Evolutionary conservation across 192 early-diverging fungal genomes (phyloP).

Genomic region (Rhizophlyctis rosea): DNA sequence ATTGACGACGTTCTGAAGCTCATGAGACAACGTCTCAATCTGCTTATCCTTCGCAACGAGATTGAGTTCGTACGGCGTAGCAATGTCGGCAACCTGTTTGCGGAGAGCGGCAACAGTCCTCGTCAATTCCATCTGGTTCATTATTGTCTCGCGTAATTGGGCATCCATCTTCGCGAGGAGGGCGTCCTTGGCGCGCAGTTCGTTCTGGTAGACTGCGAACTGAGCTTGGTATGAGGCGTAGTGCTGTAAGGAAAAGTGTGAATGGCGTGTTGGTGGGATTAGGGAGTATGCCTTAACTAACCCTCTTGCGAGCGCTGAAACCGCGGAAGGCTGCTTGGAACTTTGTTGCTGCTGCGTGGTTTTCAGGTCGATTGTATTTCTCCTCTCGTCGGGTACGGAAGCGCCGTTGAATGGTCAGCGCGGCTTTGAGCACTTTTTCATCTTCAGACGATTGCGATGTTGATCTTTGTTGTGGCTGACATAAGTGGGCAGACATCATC

Average conservation of each 20-base stretch:
- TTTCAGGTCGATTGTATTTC: not conserved
- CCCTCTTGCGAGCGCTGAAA: slow-evolving; percentile 10
- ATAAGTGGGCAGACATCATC: no score
- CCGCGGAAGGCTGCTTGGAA: slow-evolving; percentile 21
- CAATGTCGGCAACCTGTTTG: slow-evolving; percentile 10
- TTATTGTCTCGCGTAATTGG: not conserved
- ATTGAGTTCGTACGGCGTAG: slow-evolving; percentile 16
- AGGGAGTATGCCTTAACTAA: not conserved
- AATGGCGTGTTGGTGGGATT: slow-evolving; percentile 6
- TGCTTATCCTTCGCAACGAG: slow-evolving; percentile 21
- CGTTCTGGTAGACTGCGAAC: not conserved
- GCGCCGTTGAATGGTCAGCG: slow-evolving; percentile 10
- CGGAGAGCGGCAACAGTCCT: slow-evolving; percentile 14
- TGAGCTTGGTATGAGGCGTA: not conserved
- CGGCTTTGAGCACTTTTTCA: slow-evolving; percentile 12
- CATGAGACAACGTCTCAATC: slow-evolving; percentile 18
- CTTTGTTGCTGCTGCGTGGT: slow-evolving; percentile 10
- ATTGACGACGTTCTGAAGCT: slow-evolving; percentile 14
- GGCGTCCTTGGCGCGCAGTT: not conserved
- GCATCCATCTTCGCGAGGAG: not conserved
- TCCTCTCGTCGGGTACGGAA: slow-evolving; percentile 13
- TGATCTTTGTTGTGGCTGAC: no score
- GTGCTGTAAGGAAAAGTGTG: slow-evolving; percentile 3
- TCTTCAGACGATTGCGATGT: no score
- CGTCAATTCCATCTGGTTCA: not conserved